Evolutionary conservation across 2,329 filamentous ascomycete species (phyloP).

Genomic region (Geosmithia morbida): DNA sequence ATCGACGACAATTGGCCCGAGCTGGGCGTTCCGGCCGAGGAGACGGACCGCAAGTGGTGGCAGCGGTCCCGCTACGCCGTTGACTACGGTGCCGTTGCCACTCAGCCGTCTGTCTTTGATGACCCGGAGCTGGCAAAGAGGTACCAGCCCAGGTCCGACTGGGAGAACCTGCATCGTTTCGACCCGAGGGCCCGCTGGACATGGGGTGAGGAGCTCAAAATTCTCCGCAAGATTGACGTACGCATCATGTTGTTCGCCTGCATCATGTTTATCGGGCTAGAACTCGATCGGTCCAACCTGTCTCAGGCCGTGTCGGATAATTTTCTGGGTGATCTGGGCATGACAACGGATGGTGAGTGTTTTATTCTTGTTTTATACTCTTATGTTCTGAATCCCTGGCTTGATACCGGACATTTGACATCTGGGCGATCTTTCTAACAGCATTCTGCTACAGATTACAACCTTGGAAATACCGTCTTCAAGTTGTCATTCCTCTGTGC

Average conservation of each 20-base stretch:
- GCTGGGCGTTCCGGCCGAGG: neutral
- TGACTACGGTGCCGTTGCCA: slow-evolving; percentile 11
- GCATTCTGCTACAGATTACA: slow-evolving; percentile 10
- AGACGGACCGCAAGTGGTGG: neutral
- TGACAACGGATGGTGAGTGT: slow-evolving; percentile 24
- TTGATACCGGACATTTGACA: neutral
- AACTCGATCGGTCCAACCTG: slow-evolving; percentile 33
- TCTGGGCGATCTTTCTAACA: neutral
- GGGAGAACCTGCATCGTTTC: slow-evolving; percentile 21
- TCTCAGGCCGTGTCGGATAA: slow-evolving; percentile 31
- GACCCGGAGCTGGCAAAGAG: slow-evolving; percentile 23
- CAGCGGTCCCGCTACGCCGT: slow-evolving; percentile 1
- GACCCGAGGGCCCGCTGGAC: slow-evolving; percentile 21
- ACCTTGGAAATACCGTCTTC: slow-evolving; percentile 18
- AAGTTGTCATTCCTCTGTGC: slow-evolving; percentile 15
- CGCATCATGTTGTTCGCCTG: slow-evolving; percentile 32
- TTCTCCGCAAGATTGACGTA: slow-evolving; percentile 21
- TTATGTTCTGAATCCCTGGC: neutral
- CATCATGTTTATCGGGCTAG: slow-evolving; percentile 24
- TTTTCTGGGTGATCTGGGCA: slow-evolving; percentile 24
- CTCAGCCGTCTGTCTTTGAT: slow-evolving; percentile 28
- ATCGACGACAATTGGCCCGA: neutral
- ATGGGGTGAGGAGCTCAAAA: slow-evolving; percentile 15
- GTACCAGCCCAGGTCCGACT: slow-evolving; percentile 12
- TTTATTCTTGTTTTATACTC: neutral